phyloP scores from a whole-genome alignment of 805 yeast genomes.

The Ogataea dorogensis region DNA sequence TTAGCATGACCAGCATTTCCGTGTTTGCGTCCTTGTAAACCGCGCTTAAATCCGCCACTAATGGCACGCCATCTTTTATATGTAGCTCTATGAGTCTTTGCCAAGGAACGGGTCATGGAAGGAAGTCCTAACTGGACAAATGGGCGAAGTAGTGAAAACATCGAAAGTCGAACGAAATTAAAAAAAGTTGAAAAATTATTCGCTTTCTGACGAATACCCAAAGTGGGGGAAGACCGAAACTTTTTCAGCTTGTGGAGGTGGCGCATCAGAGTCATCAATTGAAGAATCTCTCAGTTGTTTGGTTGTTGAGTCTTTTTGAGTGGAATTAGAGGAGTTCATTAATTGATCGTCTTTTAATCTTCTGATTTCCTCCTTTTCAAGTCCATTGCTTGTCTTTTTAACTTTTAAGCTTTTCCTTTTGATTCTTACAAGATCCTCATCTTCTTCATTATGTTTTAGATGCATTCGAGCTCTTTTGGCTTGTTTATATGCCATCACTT shows the following conservation, averaged over 20 bases:
- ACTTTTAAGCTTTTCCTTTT: background rate
- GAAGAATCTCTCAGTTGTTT: no score
- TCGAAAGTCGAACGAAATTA: slow-evolving; percentile 2
- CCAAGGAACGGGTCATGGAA: slow-evolving; percentile 33
- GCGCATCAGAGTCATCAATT: no score
- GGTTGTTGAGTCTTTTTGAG: background rate
- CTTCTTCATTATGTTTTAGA: slow-evolving; percentile 5
- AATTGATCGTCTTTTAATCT: no score
- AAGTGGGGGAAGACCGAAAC: background rate
- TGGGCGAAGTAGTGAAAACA: slow-evolving; percentile 21
- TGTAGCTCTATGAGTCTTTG: slow-evolving; percentile 84
- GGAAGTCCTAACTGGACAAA: slow-evolving; percentile 12
- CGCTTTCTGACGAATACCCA: slow-evolving; percentile 9
- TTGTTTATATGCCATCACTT: slow-evolving; percentile 26
- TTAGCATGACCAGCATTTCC: slow-evolving; percentile 89
- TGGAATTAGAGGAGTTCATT: no score
- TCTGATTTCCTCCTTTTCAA: no score
- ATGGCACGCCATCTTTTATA: slow-evolving; percentile 84
- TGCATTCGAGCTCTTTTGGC: slow-evolving; percentile 4
- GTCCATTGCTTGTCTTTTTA: no score
- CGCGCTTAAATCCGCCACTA: slow-evolving; percentile 65
- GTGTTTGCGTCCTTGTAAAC: slow-evolving; percentile 83
- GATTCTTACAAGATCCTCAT: slow-evolving; percentile 7
- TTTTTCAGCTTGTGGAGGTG: background rate
- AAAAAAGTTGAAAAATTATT: slow-evolving; percentile 2